Base-by-base conservation (phyloP, 129 eudicot genomes). In the Saposhnikovia divaricata region DNA sequence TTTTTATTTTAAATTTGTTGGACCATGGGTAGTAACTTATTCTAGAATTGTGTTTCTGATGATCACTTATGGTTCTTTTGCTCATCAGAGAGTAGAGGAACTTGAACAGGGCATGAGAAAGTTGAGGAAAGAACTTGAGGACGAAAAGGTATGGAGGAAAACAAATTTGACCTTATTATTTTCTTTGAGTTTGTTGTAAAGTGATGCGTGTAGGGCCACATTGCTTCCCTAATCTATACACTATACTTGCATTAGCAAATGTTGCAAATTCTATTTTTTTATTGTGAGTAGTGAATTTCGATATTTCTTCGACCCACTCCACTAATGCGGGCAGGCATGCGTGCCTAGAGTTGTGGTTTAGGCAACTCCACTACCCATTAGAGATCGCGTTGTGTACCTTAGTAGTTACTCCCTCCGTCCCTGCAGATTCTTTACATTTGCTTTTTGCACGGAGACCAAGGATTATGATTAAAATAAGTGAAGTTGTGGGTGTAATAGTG, bases 91-190 rank as follows among this genome's bases (percentile, higher is more conserved):
- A 81, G 85, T 89, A 25, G 93, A 96, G 74, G 99, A 96, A 77
- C 90, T 96, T 81, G 98, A 88, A 82, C 83, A 78, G 80, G 98
- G 89, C 82, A 74, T 71, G 18, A 89, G 86, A 84, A 96, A 84
- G 77, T 75, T 92, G 88, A 84, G 85, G 77, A 89, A 88, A 88
- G 97, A 92, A 85, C 95, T 96, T 43, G 98, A 96, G 81, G 87
- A 85, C 38, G 98, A 92, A 82, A 96, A 92, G 99, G 99, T 96
- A 90, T 81, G 85, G 82, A 82, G 83, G 79, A 68, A 59, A 81
- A 72, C 72, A 68, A 63, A 73, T 73, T 57, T n/a, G 0, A 77
- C 40, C 51, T 39, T 80, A 43, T 42, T 74, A 57, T 72, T 65
- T 78, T 55, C 37, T 74, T 42, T 12, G 19, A 25, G 25, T 72